Evolutionary conservation across 2,329 filamentous ascomycete species (phyloP).

Genomic region (Xylaria sp.): DNA sequence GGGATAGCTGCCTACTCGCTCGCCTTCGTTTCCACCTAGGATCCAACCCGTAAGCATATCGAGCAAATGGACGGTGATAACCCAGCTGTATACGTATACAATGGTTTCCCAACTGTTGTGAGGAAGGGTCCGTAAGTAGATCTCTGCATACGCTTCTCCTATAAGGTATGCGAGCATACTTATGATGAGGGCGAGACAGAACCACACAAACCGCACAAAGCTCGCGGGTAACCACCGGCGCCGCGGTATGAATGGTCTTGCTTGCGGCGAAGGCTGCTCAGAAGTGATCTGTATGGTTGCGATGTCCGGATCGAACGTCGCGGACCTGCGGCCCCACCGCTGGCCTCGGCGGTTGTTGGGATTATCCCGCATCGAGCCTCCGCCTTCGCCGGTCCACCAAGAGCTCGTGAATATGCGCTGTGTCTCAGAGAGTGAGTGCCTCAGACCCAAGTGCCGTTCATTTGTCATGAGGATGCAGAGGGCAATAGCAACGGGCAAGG

Average conservation of each 20-base stretch:
- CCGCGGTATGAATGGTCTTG: conserved; percentile 38
- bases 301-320: conserved; percentile 37
- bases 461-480: conserved; percentile 59
- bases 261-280: conserved; percentile 21
- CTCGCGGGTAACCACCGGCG: conserved; percentile 58
- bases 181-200: conserved; percentile 58
- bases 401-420: conserved; percentile 62
- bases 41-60: conserved; percentile 63
- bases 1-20: conserved; percentile 64
- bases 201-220: conserved; percentile 66
- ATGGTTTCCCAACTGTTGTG: conserved; percentile 63
- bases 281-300: conserved; percentile 25
- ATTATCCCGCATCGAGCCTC: conserved; percentile 37
- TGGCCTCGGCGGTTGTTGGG: conserved; percentile 38
- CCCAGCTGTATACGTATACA: conserved; percentile 66
- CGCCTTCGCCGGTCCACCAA: conserved; percentile 59
- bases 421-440: conserved; percentile 58
- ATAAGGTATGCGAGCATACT: conserved; percentile 61
- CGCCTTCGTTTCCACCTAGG: conserved; percentile 58
- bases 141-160: conserved; percentile 64
- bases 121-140: conserved; percentile 61
- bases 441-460: conserved; percentile 57
- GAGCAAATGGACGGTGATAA: conserved; percentile 59
- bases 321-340: conserved; percentile 33
- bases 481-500: conserved; percentile 60